These are phyloP conservation scores for Alternaria arbusti DNA, from an alignment of 2,329 filamentous ascomycete genomes.

Conservation along the genomic window DNA sequence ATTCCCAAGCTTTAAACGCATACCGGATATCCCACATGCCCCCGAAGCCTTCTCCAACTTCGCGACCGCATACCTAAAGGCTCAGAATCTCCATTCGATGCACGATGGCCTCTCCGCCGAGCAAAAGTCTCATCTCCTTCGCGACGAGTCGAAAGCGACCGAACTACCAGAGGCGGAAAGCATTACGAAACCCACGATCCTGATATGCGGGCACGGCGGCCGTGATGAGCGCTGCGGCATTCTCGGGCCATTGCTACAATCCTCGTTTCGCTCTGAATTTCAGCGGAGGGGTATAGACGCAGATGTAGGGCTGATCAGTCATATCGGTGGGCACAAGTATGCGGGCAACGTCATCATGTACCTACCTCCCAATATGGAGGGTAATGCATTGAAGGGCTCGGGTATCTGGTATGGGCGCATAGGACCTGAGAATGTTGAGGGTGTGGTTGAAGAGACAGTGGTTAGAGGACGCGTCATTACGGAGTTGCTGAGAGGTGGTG, in stretches of 20 bases:
- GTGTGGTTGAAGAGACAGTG: constrained; percentile 75
- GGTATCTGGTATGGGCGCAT: constrained; percentile 86
- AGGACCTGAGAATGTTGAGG: constrained; percentile 76
- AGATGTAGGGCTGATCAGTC: constrained; percentile 73
- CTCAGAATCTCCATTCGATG: constrained; percentile 65
- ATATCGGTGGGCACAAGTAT: constrained; percentile 85
- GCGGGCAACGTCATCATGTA: constrained; percentile 87
- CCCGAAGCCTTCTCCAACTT: constrained; percentile 62
- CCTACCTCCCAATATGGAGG: constrained; percentile 62
- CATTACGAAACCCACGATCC: constrained; percentile 56
- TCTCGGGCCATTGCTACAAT: constrained; percentile 74
- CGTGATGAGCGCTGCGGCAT: constrained; percentile 84
- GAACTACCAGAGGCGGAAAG: constrained; percentile 61
- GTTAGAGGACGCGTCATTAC: constrained; percentile 69
- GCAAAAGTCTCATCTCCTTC: constrained; percentile 54
- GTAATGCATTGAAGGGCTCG: constrained; percentile 69
- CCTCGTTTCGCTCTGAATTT: constrained; percentile 71
- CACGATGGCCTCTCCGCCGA: constrained; percentile 64
- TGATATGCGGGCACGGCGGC: constrained; percentile 87
- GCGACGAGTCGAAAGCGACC: constrained; percentile 57
- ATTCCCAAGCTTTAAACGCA: constrained; percentile 82
- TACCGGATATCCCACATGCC: constrained; percentile 72
- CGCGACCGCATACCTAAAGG: constrained; percentile 71
- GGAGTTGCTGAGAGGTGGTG: constrained; percentile 75
- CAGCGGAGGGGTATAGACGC: constrained; percentile 59